Conservation (phyloP, 148 eudicot genomes). For the Tetragonia tetragonoides region DNA sequence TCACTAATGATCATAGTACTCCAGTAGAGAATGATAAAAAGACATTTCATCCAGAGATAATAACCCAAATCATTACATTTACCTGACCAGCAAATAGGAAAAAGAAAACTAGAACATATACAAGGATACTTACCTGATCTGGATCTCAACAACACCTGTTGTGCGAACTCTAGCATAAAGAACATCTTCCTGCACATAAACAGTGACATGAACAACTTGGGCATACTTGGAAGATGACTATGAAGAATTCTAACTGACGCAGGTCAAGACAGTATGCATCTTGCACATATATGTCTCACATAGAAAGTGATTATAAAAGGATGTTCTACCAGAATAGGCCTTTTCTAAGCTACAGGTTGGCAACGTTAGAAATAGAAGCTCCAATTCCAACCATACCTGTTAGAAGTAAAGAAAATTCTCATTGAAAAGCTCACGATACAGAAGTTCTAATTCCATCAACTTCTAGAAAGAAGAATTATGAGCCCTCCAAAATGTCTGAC, state of each 20-base stretch:
- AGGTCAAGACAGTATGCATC: background rate
- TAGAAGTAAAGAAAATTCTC: no score
- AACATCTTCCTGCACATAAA: conserved; percentile 77
- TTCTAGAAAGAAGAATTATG: background rate
- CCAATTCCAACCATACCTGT: background rate
- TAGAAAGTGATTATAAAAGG: background rate
- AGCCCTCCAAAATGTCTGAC: background rate
- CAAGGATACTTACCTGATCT: conserved; percentile 59
- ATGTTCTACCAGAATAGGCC: no score
- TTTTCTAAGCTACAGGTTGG: background rate
- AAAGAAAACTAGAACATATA: background rate
- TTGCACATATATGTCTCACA: background rate
- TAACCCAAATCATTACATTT: background rate
- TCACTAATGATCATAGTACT: background rate
- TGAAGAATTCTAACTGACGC: background rate
- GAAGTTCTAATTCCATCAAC: conserved; percentile 4
- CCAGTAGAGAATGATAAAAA: background rate
- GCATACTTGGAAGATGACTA: background rate
- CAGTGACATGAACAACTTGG: conserved; percentile 4
- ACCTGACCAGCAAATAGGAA: background rate
- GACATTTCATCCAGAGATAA: background rate
- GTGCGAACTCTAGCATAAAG: conserved; percentile 96
- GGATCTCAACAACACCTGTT: conserved; percentile 95
- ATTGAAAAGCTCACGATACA: background rate
- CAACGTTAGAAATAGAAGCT: background rate